Evolutionary conservation across 805 yeast genomes (phyloP).

Genomic region (Zygosaccharomyces pseudorouxii): DNA sequence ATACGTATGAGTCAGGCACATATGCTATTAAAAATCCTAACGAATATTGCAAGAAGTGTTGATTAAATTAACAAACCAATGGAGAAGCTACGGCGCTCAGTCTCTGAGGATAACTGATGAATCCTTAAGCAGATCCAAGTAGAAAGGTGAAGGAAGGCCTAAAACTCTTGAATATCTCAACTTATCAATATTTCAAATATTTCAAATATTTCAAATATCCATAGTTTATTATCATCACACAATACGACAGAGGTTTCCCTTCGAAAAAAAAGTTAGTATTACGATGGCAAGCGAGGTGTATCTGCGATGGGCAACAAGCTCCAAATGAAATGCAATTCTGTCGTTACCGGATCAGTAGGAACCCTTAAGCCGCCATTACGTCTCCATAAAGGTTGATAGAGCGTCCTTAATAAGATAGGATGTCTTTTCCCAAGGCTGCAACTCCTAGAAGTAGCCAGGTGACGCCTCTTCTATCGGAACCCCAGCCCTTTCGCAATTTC

Average conservation of each 20-base stretch:
- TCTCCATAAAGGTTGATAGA: neutral
- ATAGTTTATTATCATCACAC: neutral
- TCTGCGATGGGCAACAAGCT: neutral
- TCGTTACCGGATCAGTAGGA: neutral
- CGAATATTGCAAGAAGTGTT: too few relatives aligned
- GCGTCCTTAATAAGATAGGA: slow-evolving; percentile 5
- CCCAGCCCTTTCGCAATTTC: slow-evolving; percentile 35
- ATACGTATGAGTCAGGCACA: too few relatives aligned
- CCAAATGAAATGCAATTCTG: neutral
- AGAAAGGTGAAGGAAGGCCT: too few relatives aligned
- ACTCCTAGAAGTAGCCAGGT: slow-evolving; percentile 24
- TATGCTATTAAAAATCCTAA: neutral
- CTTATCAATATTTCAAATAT: too few relatives aligned
- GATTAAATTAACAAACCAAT: too few relatives aligned
- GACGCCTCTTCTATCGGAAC: slow-evolving; percentile 9
- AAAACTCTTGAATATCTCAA: too few relatives aligned
- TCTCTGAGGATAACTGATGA: too few relatives aligned
- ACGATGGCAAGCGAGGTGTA: neutral
- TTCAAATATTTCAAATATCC: neutral
- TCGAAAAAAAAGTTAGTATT: neutral
- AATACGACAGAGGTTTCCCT: neutral
- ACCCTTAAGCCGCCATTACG: neutral
- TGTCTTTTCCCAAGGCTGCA: slow-evolving; percentile 28
- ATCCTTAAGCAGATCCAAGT: too few relatives aligned
- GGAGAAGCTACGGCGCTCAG: too few relatives aligned